phyloP scores from a whole-genome alignment of 768 basidiomycete species.

The Holtermanniella nyarrowii region DNA sequence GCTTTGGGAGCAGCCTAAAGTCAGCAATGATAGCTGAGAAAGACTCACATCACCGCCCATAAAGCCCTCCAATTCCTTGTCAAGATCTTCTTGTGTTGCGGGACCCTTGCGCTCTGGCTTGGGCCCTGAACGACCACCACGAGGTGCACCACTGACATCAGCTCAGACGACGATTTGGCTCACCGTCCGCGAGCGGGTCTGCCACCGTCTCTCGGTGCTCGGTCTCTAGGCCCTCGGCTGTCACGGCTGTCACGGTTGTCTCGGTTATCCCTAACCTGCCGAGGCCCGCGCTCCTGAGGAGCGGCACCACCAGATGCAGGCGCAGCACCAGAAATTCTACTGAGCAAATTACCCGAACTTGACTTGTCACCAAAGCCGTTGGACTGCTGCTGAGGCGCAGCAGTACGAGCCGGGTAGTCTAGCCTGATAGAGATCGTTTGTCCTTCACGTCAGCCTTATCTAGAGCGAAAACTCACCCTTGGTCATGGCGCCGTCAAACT shows the following conservation, averaged over 20 bases:
- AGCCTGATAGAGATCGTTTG: slow-evolving; percentile 35
- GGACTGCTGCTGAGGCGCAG: too few relatives aligned
- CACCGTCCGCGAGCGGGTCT: too few relatives aligned
- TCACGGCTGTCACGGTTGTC: too few relatives aligned
- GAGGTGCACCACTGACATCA: slow-evolving; percentile 37
- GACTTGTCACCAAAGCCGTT: too few relatives aligned
- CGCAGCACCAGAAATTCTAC: slow-evolving; percentile 22
- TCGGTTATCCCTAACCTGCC: too few relatives aligned
- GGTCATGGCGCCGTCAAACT: slow-evolving; percentile 74
- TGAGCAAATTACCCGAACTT: slow-evolving; percentile 20
- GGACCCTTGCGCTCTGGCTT: slow-evolving; percentile 44
- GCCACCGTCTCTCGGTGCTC: too few relatives aligned
- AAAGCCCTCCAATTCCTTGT: slow-evolving; percentile 64
- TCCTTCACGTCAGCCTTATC: slow-evolving; percentile 12
- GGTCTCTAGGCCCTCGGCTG: too few relatives aligned
- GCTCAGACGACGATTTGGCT: too few relatives aligned
- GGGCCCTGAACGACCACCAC: slow-evolving; percentile 35
- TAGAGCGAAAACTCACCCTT: slow-evolving; percentile 53
- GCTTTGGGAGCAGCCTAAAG: not conserved
- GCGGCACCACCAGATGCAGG: not conserved
- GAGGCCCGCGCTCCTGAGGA: too few relatives aligned
- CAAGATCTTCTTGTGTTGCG: slow-evolving; percentile 68
- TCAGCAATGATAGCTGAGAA: too few relatives aligned
- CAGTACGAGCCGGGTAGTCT: slow-evolving; percentile 16
- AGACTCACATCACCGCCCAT: slow-evolving; percentile 26